These are phyloP conservation scores for Gossypium herbaceum DNA, from an alignment of 345 rosid species.

Conservation along the genomic window DNA sequence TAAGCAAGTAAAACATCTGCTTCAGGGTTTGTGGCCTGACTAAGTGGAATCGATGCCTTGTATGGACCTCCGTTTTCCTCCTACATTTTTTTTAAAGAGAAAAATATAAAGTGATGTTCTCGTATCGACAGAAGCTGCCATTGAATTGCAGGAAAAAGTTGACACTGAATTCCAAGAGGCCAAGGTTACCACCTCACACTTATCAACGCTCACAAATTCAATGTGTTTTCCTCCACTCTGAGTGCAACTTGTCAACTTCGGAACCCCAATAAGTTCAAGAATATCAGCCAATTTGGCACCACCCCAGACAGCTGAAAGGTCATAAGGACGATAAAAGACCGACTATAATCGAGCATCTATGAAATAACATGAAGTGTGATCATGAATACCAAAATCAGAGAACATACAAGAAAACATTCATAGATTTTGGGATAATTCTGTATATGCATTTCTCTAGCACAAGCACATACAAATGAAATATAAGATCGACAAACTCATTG, in stretches of 20 bases:
- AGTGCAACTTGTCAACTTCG: constrained; percentile 50
- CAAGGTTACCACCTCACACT: constrained; percentile 61
- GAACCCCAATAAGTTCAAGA: constrained; percentile 75
- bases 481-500: neutral
- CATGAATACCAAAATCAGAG: neutral
- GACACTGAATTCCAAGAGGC: neutral
- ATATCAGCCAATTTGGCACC: constrained; percentile 84
- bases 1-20: constrained; percentile 96
- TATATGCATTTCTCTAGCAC: neutral
- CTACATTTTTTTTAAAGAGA: constrained; percentile 31
- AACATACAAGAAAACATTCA: neutral
- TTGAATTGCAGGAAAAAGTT: neutral
- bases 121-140: neutral
- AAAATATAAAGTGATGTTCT: neutral
- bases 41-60: constrained; percentile 88
- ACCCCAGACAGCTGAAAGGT: constrained; percentile 72
- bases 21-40: constrained; percentile 79
- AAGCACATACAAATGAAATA: neutral
- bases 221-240: constrained; percentile 74
- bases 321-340: neutral
- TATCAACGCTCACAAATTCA: constrained; percentile 93
- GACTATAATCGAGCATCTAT: neutral
- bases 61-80: constrained; percentile 99
- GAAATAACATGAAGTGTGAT: neutral
- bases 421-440: neutral